Conservation (phyloP, 441 rosid genomes). For the Eutrema salsugineum region DNA sequence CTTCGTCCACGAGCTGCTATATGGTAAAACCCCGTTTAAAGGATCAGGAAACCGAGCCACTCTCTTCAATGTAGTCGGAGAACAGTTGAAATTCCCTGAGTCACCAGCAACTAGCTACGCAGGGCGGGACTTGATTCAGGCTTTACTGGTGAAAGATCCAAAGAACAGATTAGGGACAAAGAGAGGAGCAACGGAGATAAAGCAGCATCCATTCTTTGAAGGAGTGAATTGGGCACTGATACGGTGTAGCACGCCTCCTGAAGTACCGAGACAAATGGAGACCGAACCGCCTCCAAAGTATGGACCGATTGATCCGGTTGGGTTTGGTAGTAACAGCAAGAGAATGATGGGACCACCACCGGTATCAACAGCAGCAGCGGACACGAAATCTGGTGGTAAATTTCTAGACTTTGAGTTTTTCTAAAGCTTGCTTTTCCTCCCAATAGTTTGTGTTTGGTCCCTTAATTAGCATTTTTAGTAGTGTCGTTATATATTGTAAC, state of each 20-base stretch:
- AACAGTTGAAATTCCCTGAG: conserved; percentile 87
- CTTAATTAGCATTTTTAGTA: conserved; percentile 18
- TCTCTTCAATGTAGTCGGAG: conserved; percentile 90
- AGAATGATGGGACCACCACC: conserved; percentile 40
- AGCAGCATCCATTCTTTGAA: conserved; percentile 95
- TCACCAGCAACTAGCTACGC: conserved; percentile 83
- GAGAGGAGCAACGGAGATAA: conserved; percentile 98
- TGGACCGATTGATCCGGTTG: conserved; percentile 65
- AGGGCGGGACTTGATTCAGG: conserved; percentile 78
- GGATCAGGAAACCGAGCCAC: conserved; percentile 98
- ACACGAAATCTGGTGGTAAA: conserved; percentile 76
- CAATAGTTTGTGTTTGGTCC: conserved; percentile 19
- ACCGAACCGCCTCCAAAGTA: conserved; percentile 61
- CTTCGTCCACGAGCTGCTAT: conserved; percentile 77
- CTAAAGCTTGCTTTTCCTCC: conserved; percentile 25
- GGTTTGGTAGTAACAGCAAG: conserved; percentile 70
- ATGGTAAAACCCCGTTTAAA: conserved; percentile 90
- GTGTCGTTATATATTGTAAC: conserved; percentile 18
- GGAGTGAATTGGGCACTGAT: conserved; percentile 98
- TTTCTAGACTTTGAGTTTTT: conserved; percentile 98
- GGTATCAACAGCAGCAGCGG: conserved; percentile 32
- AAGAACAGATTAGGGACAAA: conserved; percentile 86
- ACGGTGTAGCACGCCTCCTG: conserved; percentile 95
- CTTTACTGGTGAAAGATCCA: conserved; percentile 91
- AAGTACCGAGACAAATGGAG: conserved; percentile 85